Evolutionary conservation across 2,329 filamentous ascomycete genomes (phyloP), one percentile per base, ranked within the genome.

Genomic region (Pezizomycotina sp.): DNA sequence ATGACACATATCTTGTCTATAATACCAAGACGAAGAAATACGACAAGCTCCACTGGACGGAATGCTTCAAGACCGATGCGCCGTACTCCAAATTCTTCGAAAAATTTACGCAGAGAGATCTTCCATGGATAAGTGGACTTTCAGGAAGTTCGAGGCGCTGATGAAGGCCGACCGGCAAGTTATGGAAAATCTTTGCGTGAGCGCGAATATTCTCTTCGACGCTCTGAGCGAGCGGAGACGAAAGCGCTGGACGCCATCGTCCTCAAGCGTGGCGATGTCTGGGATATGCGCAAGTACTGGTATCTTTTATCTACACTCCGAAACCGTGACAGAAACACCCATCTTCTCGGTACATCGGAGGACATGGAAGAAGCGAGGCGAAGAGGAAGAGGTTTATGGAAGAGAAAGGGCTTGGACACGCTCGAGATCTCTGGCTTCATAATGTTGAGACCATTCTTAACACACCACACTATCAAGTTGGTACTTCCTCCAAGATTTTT

Each of bases 31-130:
- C 41, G 3, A 47, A 47, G 27, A 37, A 45, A 15, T 52, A 50
- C 38, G 45, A 48, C 30, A 49, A 49, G 19, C 43, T 34, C n/a
- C 50, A 47, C 39, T 52, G 48, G 48, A 43, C 47, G 28, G 45
- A 51, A 38, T 49, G 45, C 31, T 52, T 52, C 43, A 50, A 50
- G 25, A 41, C 46, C 20, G 47, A 47, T 20, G 46, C 50, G 27
- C 48, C 51, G 25, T 52, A 52, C 23, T 36, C 35, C n/a, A 47
- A 46, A 10, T 50, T 51, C 38, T 51, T 52, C 42, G 50, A 52
- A 10, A 52, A 52, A 28, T 46, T 52, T 28, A 50, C 46, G 7
- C 46, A 43, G 27, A 42, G 46, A 29, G 47, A 47, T 24, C 51
- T 39, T 27, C 42, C 46, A 28, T 38, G 48, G 48, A 51, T 28